phyloP scores from a whole-genome alignment of 169 alveolate genomes.

The Plasmodium ovale region DNA sequence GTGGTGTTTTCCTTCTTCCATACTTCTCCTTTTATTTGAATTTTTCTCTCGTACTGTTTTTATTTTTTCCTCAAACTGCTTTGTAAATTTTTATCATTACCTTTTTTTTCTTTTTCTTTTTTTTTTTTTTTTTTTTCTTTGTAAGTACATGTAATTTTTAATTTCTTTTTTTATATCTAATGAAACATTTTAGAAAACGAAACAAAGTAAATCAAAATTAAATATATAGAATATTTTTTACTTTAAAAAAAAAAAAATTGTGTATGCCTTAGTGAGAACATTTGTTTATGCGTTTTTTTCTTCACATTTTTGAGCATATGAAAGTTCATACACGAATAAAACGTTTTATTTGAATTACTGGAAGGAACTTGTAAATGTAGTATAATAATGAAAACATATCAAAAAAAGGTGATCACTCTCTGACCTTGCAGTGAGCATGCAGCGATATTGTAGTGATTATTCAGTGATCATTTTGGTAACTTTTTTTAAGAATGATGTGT shows the following conservation, averaged over 20 bases:
- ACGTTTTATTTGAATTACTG: too few relatives aligned
- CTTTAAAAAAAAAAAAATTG: not conserved
- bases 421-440: too few relatives aligned
- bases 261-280: not conserved
- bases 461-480: too few relatives aligned
- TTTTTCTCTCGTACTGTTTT: not conserved
- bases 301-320: not conserved
- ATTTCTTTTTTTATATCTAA: not conserved
- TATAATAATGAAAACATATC: too few relatives aligned
- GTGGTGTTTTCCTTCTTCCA: too few relatives aligned
- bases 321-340: not conserved
- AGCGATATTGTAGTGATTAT: too few relatives aligned
- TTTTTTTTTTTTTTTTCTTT: constrained; percentile 9
- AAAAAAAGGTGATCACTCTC: too few relatives aligned
- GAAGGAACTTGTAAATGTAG: too few relatives aligned
- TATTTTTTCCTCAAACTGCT: not conserved
- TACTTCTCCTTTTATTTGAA: not conserved
- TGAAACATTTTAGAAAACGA: constrained; percentile 18
- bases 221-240: constrained; percentile 12
- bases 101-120: not conserved
- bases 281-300: not conserved
- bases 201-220: constrained; percentile 7
- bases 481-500: too few relatives aligned
- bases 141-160: constrained; percentile 3
- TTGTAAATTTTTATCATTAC: not conserved